Conservation (phyloP, 2,329 filamentous ascomycete genomes). For the Sphaerostilbella broomeana region DNA sequence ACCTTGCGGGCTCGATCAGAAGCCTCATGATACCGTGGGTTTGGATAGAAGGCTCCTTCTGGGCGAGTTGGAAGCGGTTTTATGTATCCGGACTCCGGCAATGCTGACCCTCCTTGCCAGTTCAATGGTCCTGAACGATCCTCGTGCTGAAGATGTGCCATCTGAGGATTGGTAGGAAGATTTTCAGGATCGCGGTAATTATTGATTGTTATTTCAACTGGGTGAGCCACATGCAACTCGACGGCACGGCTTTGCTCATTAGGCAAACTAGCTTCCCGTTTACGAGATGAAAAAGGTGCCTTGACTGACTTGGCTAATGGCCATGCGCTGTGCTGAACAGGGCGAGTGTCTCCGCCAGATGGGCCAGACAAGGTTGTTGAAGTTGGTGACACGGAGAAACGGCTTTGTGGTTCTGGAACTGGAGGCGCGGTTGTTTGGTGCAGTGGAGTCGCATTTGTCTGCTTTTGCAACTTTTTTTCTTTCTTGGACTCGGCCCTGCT, state of each 20-base stretch:
- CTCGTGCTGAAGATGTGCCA: slow-evolving; percentile 4
- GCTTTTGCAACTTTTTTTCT: slow-evolving; percentile 16
- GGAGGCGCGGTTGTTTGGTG: background rate
- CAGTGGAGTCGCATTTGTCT: background rate
- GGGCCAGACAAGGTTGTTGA: slow-evolving; percentile 1
- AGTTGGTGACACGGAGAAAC: slow-evolving; percentile 11
- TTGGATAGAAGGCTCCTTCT: slow-evolving; percentile 39
- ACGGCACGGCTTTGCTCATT: slow-evolving; percentile 3
- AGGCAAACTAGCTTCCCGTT: slow-evolving; percentile 9
- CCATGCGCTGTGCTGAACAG: background rate
- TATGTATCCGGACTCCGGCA: slow-evolving; percentile 1
- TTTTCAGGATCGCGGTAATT: background rate
- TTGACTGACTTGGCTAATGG: slow-evolving; percentile 5
- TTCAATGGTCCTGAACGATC: background rate
- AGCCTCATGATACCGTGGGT: slow-evolving; percentile 36
- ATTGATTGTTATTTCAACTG: slow-evolving; percentile 1
- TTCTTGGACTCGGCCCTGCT: slow-evolving; percentile 5
- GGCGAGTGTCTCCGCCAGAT: slow-evolving; percentile 1
- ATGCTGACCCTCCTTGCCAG: background rate
- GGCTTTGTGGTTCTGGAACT: slow-evolving; percentile 7
- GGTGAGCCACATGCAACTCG: slow-evolving; percentile 3
- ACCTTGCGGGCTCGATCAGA: slow-evolving; percentile 36
- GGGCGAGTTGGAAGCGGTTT: slow-evolving; percentile 36
- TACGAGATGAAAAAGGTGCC: slow-evolving; percentile 2
- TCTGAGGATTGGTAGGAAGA: slow-evolving; percentile 3